Evolutionary conservation across 768 basidiomycete genomes (phyloP).

Genomic region (Lyophyllum semitale): DNA sequence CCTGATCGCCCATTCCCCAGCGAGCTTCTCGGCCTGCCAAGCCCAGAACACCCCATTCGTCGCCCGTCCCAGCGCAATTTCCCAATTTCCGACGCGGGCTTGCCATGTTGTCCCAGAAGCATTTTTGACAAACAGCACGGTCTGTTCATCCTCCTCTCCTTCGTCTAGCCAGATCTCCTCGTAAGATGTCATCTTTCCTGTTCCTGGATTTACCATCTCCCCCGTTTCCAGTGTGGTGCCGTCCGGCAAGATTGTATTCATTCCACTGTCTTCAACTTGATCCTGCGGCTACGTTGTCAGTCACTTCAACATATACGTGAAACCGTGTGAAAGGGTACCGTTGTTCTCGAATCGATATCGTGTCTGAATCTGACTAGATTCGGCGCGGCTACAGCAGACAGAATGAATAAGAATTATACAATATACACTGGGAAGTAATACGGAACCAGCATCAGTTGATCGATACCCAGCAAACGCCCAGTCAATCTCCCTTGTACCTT

Average conservation of each 20-base stretch:
- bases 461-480: slow-evolving; percentile 43
- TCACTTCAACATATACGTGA: no score
- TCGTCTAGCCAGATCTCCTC: slow-evolving; percentile 36
- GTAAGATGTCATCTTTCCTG: slow-evolving; percentile 26
- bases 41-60: slow-evolving; percentile 18
- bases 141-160: slow-evolving; percentile 12
- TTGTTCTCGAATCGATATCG: slow-evolving; percentile 33
- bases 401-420: background rate
- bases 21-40: slow-evolving; percentile 15
- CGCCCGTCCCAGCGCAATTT: slow-evolving; percentile 15
- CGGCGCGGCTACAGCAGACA: slow-evolving; percentile 9
- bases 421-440: background rate
- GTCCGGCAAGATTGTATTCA: slow-evolving; percentile 25
- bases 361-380: slow-evolving; percentile 29
- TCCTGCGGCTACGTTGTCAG: no score
- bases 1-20: slow-evolving; percentile 8
- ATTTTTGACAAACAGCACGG: slow-evolving; percentile 17
- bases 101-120: slow-evolving; percentile 15
- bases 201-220: slow-evolving; percentile 34
- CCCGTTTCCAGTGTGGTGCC: slow-evolving; percentile 32
- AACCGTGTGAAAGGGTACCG: no score
- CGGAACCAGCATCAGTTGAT: slow-evolving; percentile 14
- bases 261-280: slow-evolving; percentile 23
- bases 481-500: slow-evolving; percentile 27
- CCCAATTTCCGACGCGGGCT: slow-evolving; percentile 17